Conservation (phyloP, 179 eudicot species). For the Monotropa hypopitys region DNA sequence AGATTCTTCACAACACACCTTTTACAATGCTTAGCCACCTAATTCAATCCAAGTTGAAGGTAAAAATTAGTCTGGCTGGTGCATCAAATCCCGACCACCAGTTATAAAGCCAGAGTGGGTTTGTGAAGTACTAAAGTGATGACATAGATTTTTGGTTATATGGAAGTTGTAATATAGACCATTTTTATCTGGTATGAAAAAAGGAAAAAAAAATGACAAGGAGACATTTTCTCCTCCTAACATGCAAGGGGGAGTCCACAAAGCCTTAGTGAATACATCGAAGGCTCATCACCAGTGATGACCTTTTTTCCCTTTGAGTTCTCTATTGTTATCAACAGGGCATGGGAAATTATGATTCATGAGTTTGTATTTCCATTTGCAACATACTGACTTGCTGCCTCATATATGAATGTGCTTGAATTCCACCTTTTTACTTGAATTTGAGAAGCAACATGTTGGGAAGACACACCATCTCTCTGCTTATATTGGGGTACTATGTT, state of each 20-base stretch:
- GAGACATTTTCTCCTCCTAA: no score
- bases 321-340: no score
- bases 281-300: background rate
- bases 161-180: background rate
- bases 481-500: background rate
- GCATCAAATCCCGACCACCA: background rate
- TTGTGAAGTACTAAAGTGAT: background rate
- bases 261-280: background rate
- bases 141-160: background rate
- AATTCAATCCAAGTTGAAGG: no score
- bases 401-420: background rate
- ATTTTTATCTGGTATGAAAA: no score
- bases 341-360: no score
- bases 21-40: no score
- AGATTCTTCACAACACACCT: no score
- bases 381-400: background rate
- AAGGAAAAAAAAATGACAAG: no score
- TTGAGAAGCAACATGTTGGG: background rate
- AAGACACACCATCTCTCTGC: background rate
- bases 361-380: background rate
- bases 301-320: background rate
- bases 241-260: background rate
- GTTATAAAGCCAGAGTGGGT: no score
- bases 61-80: background rate
- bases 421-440: background rate